Evolutionary conservation across 805 yeast species (phyloP), one percentile per base, ranked within the genome.

Genomic region (Lipomyces spencermartinsiae): DNA sequence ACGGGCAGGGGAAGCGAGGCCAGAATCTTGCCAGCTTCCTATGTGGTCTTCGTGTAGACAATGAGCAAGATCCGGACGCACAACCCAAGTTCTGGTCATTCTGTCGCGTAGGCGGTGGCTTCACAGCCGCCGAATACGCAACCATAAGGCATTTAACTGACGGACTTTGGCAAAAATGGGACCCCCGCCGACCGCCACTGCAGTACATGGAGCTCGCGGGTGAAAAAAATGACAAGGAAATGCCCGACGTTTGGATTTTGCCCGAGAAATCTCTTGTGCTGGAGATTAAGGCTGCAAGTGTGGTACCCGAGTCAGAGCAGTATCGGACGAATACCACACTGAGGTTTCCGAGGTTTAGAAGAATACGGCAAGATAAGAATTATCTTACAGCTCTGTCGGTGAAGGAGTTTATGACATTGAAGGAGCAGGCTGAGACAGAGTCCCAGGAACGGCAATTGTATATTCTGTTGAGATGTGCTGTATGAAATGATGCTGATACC

Each of bases 81-180:
- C 55, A 29, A 56, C 55, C 63, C 59, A 64, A 29, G 46, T 91
- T 87, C 74, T 79, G 85, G 63, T 86, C 94, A 19, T 89, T 94
- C 67, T 89, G 97, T 73, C 83, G 85, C 25, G 90, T 93, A 58
- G 94, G 97, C 1, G 92, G 93, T 74, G 98, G 98, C 0, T 86
- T 94, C 67, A 85, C 91, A 9, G 78, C 80, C 0, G 85, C 83
- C 1, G 93, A 90, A 65, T 89, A 84, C 68, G 83, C 84, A 39
- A 81, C 81, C 58, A 87, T 95, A 51, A 85, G 85, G 53, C 80
- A 85, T 25, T 66, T 80, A 8, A 86, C 95, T 0, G 77, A 82
- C 54, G 88, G 87, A 0, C 84, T 86, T 69, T 91, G 97, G 97
- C 80, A 79, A 1, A 76, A 79, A 25, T 81, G 77, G 65, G 79